A percentile compares a stretch with the other conserved stretches of the same genome.
These are phyloP conservation scores for Cladophialophora yegresii DNA, from an alignment of 2,329 filamentous ascomycete genomes.

Conservation along the genomic window DNA sequence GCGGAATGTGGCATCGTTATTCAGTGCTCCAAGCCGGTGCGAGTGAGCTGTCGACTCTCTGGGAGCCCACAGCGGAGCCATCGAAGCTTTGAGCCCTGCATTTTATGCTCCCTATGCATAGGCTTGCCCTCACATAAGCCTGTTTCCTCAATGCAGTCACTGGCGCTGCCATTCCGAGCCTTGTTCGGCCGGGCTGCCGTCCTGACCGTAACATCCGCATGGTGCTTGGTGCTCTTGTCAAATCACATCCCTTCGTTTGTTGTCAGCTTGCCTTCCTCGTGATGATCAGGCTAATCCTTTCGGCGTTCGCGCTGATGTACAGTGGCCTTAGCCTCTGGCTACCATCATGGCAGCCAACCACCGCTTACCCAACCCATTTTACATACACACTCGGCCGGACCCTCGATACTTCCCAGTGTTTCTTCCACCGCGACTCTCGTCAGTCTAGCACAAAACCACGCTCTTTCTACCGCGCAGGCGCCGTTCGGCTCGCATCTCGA, in stretches of 20 bases:
- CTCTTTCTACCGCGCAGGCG: conserved; percentile 13
- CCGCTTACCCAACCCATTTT: conserved; percentile 27
- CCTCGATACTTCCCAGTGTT: conserved; percentile 14
- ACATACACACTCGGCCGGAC: conserved; percentile 26
- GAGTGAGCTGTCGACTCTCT: background rate
- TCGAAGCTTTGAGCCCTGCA: conserved; percentile 3
- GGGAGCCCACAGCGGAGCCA: conserved; percentile 3
- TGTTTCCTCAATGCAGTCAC: conserved; percentile 24
- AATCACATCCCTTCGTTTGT: conserved; percentile 22
- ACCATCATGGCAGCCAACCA: conserved; percentile 23
- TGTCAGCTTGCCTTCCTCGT: conserved; percentile 22
- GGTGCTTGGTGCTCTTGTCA: conserved; percentile 19
- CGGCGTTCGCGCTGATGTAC: conserved; percentile 26
- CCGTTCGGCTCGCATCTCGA: conserved; percentile 2
- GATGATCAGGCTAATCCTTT: conserved; percentile 31
- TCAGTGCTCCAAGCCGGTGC: background rate
- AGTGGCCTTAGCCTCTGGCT: conserved; percentile 36
- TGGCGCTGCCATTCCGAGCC: conserved; percentile 16
- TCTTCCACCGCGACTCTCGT: conserved; percentile 13
- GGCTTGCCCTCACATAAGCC: conserved; percentile 14
- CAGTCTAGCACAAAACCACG: conserved; percentile 13
- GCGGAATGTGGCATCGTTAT: conserved; percentile 24
- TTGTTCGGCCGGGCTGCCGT: conserved; percentile 18
- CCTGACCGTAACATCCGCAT: conserved; percentile 25
- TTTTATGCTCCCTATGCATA: conserved; percentile 6